These are phyloP conservation scores for Lasiosphaeris hirsuta DNA, from an alignment of 495 filamentous ascomycete genomes.

Conservation along the genomic window DNA sequence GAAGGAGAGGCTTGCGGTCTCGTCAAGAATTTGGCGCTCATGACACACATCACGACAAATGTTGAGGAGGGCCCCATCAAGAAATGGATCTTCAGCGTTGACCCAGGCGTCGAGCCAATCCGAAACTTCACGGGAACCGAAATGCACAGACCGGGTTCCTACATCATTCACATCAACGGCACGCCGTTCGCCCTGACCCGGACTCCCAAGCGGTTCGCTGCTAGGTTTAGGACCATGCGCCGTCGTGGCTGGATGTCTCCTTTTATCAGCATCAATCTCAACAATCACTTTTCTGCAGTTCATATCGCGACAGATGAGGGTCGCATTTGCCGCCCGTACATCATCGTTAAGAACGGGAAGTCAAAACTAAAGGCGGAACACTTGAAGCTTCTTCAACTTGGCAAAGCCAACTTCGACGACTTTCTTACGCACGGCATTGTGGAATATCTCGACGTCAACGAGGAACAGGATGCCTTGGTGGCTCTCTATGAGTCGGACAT, in stretches of 20 bases:
- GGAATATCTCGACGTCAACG: conserved; percentile 96
- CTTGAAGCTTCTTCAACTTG: conserved; percentile 72
- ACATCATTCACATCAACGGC: conserved; percentile 92
- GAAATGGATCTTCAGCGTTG: conserved; percentile 77
- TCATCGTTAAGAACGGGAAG: conserved; percentile 83
- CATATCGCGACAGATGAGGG: conserved; percentile 97
- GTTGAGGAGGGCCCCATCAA: conserved; percentile 86
- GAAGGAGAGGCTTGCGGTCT: conserved; percentile 98
- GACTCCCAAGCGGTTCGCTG: conserved; percentile 78
- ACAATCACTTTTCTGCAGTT: conserved; percentile 83
- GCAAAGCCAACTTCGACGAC: conserved; percentile 84
- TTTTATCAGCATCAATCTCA: conserved; percentile 93
- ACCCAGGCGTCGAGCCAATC: conserved; percentile 54
- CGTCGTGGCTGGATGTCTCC: conserved; percentile 86
- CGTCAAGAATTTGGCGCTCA: conserved; percentile 96
- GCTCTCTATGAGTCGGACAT: conserved; percentile 84
- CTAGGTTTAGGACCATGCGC: conserved; percentile 76
- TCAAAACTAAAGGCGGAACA: conserved; percentile 73
- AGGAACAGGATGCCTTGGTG: conserved; percentile 94
- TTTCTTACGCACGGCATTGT: conserved; percentile 85
- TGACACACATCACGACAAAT: conserved; percentile 98
- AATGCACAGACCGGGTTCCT: conserved; percentile 76
- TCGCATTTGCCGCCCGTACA: conserved; percentile 89
- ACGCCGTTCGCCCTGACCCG: conserved; percentile 82
- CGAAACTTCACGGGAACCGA: conserved; percentile 68